Evolutionary conservation across 148 eudicot genomes (phyloP), one percentile per base, ranked within the genome.

Genomic region (Spergularia marina): DNA sequence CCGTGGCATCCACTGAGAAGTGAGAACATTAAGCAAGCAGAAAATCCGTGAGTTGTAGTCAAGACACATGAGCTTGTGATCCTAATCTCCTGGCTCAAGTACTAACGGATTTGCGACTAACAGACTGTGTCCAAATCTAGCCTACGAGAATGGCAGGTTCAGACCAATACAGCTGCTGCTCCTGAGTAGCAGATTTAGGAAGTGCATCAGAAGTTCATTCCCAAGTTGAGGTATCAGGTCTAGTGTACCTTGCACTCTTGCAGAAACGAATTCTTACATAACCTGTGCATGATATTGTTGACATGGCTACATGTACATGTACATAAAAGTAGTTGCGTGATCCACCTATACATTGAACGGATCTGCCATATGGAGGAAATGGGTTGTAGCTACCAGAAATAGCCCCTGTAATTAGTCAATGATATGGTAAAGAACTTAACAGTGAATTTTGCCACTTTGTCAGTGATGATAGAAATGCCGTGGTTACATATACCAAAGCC

Each of bases 291-390:
- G 77, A 51, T 52, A 10, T 56, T 68, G 36, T 34, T 18, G 65
- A 74, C 53, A 41, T 70, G 70, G 61, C 70, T 53, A 67, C 44
- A 8, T 79, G 81, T 25, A 61, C 69, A 17, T 65, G 69, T 65
- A 40, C 6, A 18, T 39, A 7, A 65, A 16, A 21, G 16, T 23
- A 53, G 9, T 30, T 41, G 52, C 16, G 34, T 70, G 14, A 25
- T 10, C 39, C 40, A 30, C 25, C 25, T 23, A 23, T 53, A 11
- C 54, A 53, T 44, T 1, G 14, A 70, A 30, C 23, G 44, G 47
- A 53, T 53, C 30, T 30, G 25, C 61, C 60, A 53, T 51, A n/a
- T 14, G 39, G 41, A 57, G 47, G 59, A 16, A 20, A 44, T 13
- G 53, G 49, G 53, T 55, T 49, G 2, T 68, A 57, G 66, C 44